Evolutionary conservation across 805 yeast species (phyloP).

Genomic region (Barnettozyma wickerhamii): DNA sequence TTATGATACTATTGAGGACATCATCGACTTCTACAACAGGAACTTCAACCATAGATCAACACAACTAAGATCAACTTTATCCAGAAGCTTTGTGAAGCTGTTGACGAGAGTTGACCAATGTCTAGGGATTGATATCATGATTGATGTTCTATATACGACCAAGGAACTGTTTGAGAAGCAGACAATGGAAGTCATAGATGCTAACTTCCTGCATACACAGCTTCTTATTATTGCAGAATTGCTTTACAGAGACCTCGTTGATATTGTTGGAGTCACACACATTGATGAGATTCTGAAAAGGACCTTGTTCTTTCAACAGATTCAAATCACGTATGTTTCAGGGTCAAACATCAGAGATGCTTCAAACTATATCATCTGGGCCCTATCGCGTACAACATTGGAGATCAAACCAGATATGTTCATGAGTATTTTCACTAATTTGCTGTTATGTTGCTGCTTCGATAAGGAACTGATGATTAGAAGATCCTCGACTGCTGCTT

Average conservation of each 20-base stretch:
- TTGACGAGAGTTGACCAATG: conserved; percentile 28
- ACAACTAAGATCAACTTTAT: conserved; percentile 55
- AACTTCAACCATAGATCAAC: conserved; percentile 48
- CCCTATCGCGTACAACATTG: conserved; percentile 45
- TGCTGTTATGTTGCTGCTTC: conserved; percentile 54
- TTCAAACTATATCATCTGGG: conserved; percentile 83
- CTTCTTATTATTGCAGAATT: conserved; percentile 34
- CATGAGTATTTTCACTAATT: conserved; percentile 22
- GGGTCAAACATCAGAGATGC: conserved; percentile 81
- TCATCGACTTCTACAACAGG: conserved; percentile 43
- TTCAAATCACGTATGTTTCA: conserved; percentile 41
- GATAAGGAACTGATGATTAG: conserved; percentile 74
- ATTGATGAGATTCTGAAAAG: conserved; percentile 33
- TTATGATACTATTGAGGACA: conserved; percentile 36
- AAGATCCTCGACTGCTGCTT: conserved; percentile 79
- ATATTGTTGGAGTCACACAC: conserved; percentile 8
- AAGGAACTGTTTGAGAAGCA: conserved; percentile 25
- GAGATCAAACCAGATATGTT: conserved; percentile 17
- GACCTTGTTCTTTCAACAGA: conserved; percentile 56
- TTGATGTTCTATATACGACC: conserved; percentile 20
- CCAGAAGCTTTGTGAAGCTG: conserved; percentile 60
- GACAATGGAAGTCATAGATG: conserved; percentile 29
- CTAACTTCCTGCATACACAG: conserved; percentile 29
- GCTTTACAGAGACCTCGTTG: conserved; percentile 16
- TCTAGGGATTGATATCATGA: conserved; percentile 40